phyloP scores from a whole-genome alignment of 1,284 basidiomycete species.

The Cystobasidium pallidum region DNA sequence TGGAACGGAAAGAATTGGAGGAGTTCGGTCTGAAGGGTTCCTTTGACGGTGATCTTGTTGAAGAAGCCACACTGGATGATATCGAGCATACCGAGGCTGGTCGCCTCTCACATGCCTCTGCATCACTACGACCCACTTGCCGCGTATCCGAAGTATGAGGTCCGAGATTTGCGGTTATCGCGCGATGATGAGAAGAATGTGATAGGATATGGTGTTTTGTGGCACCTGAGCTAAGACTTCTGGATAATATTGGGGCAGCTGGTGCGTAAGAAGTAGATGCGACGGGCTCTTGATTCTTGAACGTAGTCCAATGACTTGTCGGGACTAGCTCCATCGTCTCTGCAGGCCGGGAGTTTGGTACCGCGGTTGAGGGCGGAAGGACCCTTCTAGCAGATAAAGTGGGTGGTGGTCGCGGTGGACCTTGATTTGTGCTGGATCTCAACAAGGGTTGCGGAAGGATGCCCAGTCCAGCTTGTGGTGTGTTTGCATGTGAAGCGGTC shows the following conservation, averaged over 20 bases:
- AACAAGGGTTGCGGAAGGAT: not conserved
- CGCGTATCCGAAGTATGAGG: not conserved
- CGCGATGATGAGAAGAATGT: not conserved
- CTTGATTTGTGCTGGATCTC: not conserved
- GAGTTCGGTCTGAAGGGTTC: slow-evolving; percentile 24
- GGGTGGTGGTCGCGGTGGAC: not conserved
- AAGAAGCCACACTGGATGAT: not conserved
- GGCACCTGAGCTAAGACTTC: not conserved
- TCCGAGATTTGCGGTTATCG: not conserved
- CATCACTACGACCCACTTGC: not conserved
- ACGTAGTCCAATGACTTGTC: not conserved
- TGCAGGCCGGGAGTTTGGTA: not conserved
- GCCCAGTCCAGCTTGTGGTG: not conserved
- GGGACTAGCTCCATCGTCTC: not conserved
- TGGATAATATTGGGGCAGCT: not conserved
- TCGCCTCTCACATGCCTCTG: not conserved
- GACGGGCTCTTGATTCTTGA: not conserved
- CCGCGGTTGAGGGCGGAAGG: not conserved
- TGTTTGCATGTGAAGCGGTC: not conserved
- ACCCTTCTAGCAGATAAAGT: slow-evolving; percentile 15
- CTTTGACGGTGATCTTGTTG: not conserved
- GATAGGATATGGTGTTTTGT: not conserved
- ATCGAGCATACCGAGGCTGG: slow-evolving; percentile 1
- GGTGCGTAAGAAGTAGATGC: not conserved
- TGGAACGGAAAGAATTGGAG: not conserved